Evolutionary conservation across 164 flowering plant genomes (phyloP).

Genomic region (Chimonanthus praecox): DNA sequence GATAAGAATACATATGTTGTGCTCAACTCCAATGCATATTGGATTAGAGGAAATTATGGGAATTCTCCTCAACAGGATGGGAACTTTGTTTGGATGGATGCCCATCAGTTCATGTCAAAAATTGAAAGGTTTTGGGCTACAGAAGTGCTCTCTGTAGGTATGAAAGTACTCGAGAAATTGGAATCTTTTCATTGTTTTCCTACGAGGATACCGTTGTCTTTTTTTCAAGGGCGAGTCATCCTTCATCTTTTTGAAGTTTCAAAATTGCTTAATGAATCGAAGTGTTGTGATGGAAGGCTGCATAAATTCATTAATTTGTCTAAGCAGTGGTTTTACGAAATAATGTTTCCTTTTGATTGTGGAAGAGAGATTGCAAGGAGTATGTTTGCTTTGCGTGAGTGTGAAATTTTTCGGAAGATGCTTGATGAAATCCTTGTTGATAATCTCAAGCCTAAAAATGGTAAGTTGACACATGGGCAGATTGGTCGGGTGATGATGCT

Average conservation of each 20-base stretch:
- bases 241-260: slow-evolving; percentile 29
- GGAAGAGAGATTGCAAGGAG: slow-evolving; percentile 18
- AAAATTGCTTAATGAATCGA: slow-evolving; percentile 23
- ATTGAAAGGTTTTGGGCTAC: slow-evolving; percentile 29
- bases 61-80: slow-evolving; percentile 15
- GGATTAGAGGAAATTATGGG: slow-evolving; percentile 33
- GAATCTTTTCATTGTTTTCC: slow-evolving; percentile 21
- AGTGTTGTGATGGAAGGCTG: slow-evolving; percentile 13
- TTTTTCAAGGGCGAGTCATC: slow-evolving; percentile 20
- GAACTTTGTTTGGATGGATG: slow-evolving; percentile 22
- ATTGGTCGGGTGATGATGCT: slow-evolving; percentile 42
- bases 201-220: slow-evolving; percentile 14
- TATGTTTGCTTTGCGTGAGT: slow-evolving; percentile 38
- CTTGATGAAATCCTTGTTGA: slow-evolving; percentile 27
- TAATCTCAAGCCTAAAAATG: slow-evolving; percentile 11
- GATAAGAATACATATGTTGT: slow-evolving; percentile 19
- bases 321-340: slow-evolving; percentile 18
- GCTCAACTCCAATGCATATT: slow-evolving; percentile 35
- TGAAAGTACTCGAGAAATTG: slow-evolving; percentile 35
- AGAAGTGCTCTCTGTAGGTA: slow-evolving; percentile 33
- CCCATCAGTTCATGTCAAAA: slow-evolving; percentile 27
- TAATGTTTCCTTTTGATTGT: slow-evolving; percentile 39
- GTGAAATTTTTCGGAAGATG: slow-evolving; percentile 25
- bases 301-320: slow-evolving; percentile 17
- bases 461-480: slow-evolving; percentile 36